Conservation (phyloP, 257 asterid species). For the Nicotiana tomentosiformis region DNA sequence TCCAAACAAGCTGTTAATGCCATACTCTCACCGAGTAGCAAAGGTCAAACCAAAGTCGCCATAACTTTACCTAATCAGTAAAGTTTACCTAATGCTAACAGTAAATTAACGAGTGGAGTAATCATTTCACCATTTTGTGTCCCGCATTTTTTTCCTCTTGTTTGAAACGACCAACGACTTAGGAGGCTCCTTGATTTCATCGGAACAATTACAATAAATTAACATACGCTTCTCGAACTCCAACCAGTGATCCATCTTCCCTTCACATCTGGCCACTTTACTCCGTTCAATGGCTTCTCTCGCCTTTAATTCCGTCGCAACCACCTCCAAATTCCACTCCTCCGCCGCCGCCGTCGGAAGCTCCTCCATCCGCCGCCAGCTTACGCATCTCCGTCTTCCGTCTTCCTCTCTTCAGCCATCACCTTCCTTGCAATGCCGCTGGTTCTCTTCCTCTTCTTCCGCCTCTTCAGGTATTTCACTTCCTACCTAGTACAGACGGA, state of each 20-base stretch:
- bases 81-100: too few relatives aligned
- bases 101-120: too few relatives aligned
- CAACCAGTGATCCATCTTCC: background rate
- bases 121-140: too few relatives aligned
- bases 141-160: background rate
- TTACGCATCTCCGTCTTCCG: constrained; percentile 7
- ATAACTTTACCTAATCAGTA: too few relatives aligned
- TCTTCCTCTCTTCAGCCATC: background rate
- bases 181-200: background rate
- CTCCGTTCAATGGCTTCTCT: background rate
- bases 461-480: constrained; percentile 2
- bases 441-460: constrained; percentile 8
- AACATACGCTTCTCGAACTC: too few relatives aligned
- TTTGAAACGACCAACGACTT: background rate
- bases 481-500: background rate
- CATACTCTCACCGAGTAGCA: too few relatives aligned
- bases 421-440: constrained; percentile 5
- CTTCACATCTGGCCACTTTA: background rate
- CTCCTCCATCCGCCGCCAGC: constrained; percentile 1
- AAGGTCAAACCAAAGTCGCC: too few relatives aligned
- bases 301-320: constrained; percentile 14
- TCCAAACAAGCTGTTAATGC: too few relatives aligned
- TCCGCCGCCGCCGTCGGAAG: background rate
- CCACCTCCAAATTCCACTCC: constrained; percentile 2
- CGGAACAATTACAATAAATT: background rate